Base-by-base conservation (phyloP, 768 basidiomycete genomes). In the Xanthoconium purpureum region DNA sequence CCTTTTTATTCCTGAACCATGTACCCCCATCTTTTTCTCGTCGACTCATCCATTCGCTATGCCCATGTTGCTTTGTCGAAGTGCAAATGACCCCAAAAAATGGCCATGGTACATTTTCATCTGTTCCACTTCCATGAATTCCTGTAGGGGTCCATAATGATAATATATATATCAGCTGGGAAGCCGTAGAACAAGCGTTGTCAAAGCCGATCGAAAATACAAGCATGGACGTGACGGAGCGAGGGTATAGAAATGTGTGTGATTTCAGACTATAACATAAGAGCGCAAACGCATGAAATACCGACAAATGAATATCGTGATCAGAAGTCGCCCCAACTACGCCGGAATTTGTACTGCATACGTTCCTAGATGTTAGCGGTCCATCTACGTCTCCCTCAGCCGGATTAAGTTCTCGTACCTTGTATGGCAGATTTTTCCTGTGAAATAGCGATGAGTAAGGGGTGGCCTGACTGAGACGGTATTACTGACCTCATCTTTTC, bases 271-370 rank as follows among this genome's bases (percentile, higher is more conserved):
- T 28, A 55, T 32, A 48, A 58, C 56, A 58, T 38, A 33, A 8
- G 15, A 43, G 33, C 11, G 44, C 37, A 28, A 18, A 47, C 12
- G 54, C 42, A 52, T 45, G 50, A 57, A 52, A 60, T 57, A 59
- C 40, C 50, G 47, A 59, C 33, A 43, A 5, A 52, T 44, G 55
- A 33, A 39, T 38, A 50, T 35, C 37, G 49, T 36, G 54, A 51
- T 79, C 65, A 93, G 72, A 93, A 94, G 71, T 94, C 91, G 42
- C 89, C 89, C 90, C 91, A 94, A 63, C 76, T 90, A 55, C 89
- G 83, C 50, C 85, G 84, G 83, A 94, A 92, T 74, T 93, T 94
- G 73, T 92, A 93, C 91, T 93, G 84, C 73, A 88, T 78, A 43
- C 80, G 82, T 57, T 74, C 75, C 82, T 84, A 61, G 45, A 63